Evolutionary conservation across 2,329 filamentous ascomycete genomes (phyloP), one percentile per base, ranked within the genome.

Genomic region (Verticillium longisporum): DNA sequence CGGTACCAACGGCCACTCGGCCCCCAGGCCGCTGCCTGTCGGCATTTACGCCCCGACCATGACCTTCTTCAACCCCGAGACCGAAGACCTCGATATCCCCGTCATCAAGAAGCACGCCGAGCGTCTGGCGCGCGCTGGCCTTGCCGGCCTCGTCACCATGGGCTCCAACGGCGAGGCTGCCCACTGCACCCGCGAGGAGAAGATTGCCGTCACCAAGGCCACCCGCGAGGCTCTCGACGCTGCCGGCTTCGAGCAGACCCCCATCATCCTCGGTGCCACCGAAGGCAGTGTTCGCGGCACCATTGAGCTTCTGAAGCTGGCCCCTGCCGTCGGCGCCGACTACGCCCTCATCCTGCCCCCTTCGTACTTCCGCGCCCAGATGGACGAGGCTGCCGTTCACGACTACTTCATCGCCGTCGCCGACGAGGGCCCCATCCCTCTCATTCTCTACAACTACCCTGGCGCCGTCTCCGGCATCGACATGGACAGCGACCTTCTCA

Each of bases 101-200:
- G 84, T 84, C 62, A 90, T 95, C 77, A 90, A 91, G 76, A 88
- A 84, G 71, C 92, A 96, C 72, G 89, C 90, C 31, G 85, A 90
- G 67, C 88, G 91, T 56, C 85, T 96, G 56, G 89, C 88, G 45
- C 80, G 87, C 71, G 89, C 86, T 61, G 92, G 92, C 9, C 85
- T 96, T 11, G 90, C 88, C 56, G 92, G 92, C 38, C 83, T 96
- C 32, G 90, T 95, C 54, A 89, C 88, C 67, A 92, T 95, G 88
- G 92, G 92, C 64, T 96, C 91, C 67, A 96, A 96, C 75, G 92
- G 92, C 63, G 92, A 96, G 78, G 91, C 92, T 31, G 89, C 92
- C 61, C 91, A 96, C 78, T 88, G 93, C 69, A 90, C 88, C 60
- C 84, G 86, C 55, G 84, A 88, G 64, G 92, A 96, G 76, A 92